phyloP scores from a whole-genome alignment of 176 grass and related monocot genomes.

The Canna indica region DNA sequence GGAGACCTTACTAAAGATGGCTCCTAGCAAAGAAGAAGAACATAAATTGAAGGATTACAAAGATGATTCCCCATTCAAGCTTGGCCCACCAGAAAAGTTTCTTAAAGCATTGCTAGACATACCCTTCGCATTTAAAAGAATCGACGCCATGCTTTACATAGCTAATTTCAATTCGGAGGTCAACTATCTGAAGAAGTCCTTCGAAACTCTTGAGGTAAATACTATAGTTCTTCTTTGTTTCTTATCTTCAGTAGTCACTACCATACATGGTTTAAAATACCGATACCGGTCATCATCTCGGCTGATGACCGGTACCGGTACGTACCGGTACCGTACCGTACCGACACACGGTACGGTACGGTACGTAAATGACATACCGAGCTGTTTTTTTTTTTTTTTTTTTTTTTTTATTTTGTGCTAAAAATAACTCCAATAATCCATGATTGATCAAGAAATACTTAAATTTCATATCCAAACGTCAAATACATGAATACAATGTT shows the following conservation, averaged over 20 bases:
- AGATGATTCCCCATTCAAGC: constrained; percentile 65
- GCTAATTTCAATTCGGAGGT: constrained; percentile 90
- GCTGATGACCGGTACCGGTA: too few relatives aligned
- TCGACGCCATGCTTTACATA: constrained; percentile 97
- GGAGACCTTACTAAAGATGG: constrained; percentile 98
- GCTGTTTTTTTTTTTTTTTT: not conserved
- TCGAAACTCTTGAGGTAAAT: constrained; percentile 92
- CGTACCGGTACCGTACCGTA: too few relatives aligned
- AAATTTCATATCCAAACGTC: too few relatives aligned
- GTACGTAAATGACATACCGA: too few relatives aligned
- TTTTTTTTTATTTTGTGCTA: too few relatives aligned
- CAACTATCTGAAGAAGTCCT: constrained; percentile 88
- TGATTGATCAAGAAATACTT: too few relatives aligned
- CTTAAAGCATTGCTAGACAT: constrained; percentile 89
- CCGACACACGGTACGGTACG: too few relatives aligned
- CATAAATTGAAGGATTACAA: constrained; percentile 84
- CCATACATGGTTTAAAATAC: too few relatives aligned
- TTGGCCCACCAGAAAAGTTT: constrained; percentile 79
- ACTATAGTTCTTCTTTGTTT: not conserved
- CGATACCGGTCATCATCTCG: too few relatives aligned
- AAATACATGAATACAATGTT: too few relatives aligned
- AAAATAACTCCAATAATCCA: too few relatives aligned
- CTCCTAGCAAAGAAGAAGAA: constrained; percentile 97
- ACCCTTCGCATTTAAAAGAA: constrained; percentile 95
- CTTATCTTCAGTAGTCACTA: not conserved